Base-by-base conservation (phyloP, 768 basidiomycete genomes). In the Termitomyces titanicus region DNA sequence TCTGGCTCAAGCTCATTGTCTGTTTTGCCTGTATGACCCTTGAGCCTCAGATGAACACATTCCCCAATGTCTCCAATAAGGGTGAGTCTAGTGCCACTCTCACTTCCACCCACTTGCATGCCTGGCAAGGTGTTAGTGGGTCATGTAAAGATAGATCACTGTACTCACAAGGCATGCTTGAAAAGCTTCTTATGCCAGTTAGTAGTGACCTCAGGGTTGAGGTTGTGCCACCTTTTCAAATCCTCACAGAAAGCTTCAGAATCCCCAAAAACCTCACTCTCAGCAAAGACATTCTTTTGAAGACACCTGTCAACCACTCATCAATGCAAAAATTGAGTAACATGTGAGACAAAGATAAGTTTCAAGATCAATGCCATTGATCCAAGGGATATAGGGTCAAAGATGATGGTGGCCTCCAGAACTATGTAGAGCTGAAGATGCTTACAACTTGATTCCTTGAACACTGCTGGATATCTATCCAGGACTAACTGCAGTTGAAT, bases 101-200 rank as follows among this genome's bases (percentile, higher is more conserved):
- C 5, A 6, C 4, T 27, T 27, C 24, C 25, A 15, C n/a, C 44
- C n/a, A 18, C 47, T 47, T 11, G 47, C 33, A n/a, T n/a, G n/a
- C n/a, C n/a, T n/a, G n/a, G n/a, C n/a, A n/a, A n/a, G n/a, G n/a
- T n/a, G n/a, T n/a, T n/a, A n/a, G n/a, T n/a, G n/a, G n/a, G n/a
- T 47, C 25, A 29, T 25, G 5, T 33, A 24, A 3, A 34, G 13
- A 34, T 33, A 27, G 25, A 15, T 10, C 24, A 31, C 24, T n/a
- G 20, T 34, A 20, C 47, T 47, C 33, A 55, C 54, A 11, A 24
- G 4, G 46, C 39, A 49, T 29, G 22, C 3, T 2, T 40, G 33
- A 48, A 55, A 12, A 49, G 31, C 40, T 51, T 56, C 37, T 51
- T 56, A 3, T 37, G 18, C 3, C 12, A 13, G 29, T 56, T 56